phyloP scores from a whole-genome alignment of 2,329 filamentous ascomycete species.

The Sporothrix globosa region DNA sequence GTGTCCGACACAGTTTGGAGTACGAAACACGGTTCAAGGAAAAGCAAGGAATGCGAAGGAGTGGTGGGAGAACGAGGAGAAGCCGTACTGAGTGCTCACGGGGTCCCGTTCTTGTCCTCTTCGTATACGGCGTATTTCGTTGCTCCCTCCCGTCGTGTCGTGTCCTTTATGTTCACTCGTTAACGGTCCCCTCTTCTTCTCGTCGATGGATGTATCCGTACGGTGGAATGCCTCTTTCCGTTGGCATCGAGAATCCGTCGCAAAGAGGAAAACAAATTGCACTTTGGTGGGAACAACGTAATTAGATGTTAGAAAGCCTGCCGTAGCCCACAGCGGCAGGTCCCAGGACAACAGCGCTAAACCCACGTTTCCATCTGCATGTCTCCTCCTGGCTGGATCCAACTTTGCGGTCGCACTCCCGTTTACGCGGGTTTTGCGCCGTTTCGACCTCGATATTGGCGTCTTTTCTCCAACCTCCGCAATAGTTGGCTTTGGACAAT shows the following conservation, averaged over 20 bases:
- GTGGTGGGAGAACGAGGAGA: neutral
- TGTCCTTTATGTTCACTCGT: too few species aligned
- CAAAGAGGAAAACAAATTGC: too few species aligned
- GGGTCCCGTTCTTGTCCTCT: too few species aligned
- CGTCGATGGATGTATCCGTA: too few species aligned
- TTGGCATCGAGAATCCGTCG: neutral
- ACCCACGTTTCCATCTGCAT: neutral
- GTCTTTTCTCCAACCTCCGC: neutral
- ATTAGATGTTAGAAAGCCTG: neutral
- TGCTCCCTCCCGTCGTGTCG: too few species aligned
- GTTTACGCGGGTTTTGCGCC: constrained; percentile 1
- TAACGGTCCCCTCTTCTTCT: too few species aligned
- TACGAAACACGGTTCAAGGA: neutral
- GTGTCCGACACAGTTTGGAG: neutral
- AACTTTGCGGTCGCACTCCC: neutral
- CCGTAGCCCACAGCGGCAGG: neutral
- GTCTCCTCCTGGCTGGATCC: neutral
- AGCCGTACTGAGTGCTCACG: neutral
- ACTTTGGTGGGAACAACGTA: too few species aligned
- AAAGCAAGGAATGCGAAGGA: too few species aligned
- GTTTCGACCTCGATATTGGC: neutral
- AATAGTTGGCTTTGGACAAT: neutral
- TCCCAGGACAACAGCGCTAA: neutral
- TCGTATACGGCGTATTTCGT: too few species aligned
- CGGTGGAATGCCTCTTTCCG: too few species aligned